Conservation (phyloP, 192 early-diverging fungal species). For the Coemansia sp. region DNA sequence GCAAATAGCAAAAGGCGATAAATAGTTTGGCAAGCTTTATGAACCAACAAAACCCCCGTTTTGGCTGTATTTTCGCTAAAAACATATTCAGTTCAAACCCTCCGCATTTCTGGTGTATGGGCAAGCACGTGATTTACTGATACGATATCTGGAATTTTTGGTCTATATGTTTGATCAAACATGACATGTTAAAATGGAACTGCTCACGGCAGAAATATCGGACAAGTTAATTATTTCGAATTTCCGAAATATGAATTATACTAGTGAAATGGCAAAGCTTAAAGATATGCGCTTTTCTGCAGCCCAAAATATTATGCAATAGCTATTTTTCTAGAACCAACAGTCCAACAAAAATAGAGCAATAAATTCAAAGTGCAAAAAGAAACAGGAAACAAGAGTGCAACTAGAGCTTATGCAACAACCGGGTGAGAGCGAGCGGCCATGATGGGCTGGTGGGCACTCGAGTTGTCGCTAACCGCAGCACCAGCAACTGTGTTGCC, state of each 20-base stretch:
- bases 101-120: neutral
- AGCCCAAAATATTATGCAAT: no score
- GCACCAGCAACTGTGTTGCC: conserved; percentile 16
- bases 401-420: neutral
- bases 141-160: no score
- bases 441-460: neutral
- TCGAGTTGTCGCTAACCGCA: neutral
- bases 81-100: neutral
- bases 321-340: no score
- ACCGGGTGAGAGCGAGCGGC: neutral
- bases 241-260: no score
- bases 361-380: no score
- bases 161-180: no score
- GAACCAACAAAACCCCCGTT: neutral
- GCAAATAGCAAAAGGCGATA: neutral
- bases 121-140: neutral
- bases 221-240: no score
- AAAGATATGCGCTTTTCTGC: no score
- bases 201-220: no score
- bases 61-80: neutral
- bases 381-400: neutral
- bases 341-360: no score
- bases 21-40: neutral
- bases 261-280: no score
- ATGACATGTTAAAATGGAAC: no score